Percentiles rank a stretch among this genome's conserved stretches.
Evolutionary conservation across 2,329 filamentous ascomycete species (phyloP).

Genomic region (Aspergillus neotritici): DNA sequence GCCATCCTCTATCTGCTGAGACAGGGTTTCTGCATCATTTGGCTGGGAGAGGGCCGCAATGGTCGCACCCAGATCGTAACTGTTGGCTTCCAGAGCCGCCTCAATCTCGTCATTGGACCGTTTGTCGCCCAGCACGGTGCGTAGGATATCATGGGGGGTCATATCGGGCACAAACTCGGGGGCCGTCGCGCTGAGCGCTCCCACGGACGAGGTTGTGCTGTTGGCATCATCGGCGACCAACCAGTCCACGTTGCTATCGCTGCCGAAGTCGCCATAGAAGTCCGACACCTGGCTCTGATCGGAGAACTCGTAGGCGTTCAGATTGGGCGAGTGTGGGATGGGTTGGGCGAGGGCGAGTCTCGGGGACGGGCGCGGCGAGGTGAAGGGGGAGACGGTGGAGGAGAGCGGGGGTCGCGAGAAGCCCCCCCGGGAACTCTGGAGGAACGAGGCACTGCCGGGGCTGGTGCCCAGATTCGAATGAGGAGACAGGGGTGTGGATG

Average conservation of each 20-base stretch:
- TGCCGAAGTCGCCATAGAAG: conserved; percentile 83
- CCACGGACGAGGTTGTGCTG: conserved; percentile 72
- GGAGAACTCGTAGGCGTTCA: conserved; percentile 94
- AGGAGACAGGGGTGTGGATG: conserved; percentile 74
- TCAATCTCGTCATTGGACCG: conserved; percentile 93
- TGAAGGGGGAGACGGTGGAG: conserved; percentile 78
- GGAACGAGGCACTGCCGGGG: conserved; percentile 77
- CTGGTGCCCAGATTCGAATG: conserved; percentile 70
- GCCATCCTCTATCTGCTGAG: conserved; percentile 52
- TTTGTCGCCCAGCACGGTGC: conserved; percentile 84
- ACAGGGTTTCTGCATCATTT: conserved; percentile 49
- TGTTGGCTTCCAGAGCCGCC: conserved; percentile 77
- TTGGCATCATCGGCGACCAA: conserved; percentile 81
- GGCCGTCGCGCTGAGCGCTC: conserved; percentile 70
- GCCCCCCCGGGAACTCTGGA: conserved; percentile 63
- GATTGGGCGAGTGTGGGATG: conserved; percentile 87
- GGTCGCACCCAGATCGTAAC: conserved; percentile 89
- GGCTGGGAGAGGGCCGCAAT: conserved; percentile 82
- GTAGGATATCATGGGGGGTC: conserved; percentile 96
- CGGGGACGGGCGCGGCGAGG: conserved; percentile 86
- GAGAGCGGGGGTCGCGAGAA: conserved; percentile 73
- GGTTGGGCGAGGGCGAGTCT: conserved; percentile 85
- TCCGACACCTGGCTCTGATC: conserved; percentile 76
- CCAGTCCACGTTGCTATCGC: conserved; percentile 89
- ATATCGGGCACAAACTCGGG: conserved; percentile 85